These are phyloP conservation scores for Trematosphaeria pertusa DNA, from an alignment of 2,329 filamentous ascomycete genomes.

Conservation along the genomic window DNA sequence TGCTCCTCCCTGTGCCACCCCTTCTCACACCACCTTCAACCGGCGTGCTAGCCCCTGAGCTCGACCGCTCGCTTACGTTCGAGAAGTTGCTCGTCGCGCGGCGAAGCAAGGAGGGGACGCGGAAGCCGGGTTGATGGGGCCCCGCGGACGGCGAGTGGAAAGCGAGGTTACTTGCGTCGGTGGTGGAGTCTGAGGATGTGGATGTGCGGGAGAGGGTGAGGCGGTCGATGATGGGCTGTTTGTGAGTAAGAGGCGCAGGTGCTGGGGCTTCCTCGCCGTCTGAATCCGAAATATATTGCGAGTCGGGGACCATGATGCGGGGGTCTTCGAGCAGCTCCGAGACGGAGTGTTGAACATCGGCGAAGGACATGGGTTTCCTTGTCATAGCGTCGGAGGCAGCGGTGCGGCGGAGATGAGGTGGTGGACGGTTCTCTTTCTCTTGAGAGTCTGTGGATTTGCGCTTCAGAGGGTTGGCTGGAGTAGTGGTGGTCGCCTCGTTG, in stretches of 20 bases:
- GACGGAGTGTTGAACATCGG: conserved; percentile 82
- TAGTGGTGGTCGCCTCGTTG: conserved; percentile 12
- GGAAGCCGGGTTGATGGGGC: conserved; percentile 57
- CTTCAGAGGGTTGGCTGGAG: conserved; percentile 41
- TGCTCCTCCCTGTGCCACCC: conserved; percentile 64
- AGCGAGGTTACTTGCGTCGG: conserved; percentile 56
- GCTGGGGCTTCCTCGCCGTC: conserved; percentile 48
- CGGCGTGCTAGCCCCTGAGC: conserved; percentile 34
- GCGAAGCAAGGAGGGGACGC: conserved; percentile 73
- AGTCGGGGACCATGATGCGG: conserved; percentile 62
- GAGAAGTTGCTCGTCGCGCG: conserved; percentile 69
- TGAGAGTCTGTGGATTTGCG: conserved; percentile 52
- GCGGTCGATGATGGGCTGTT: conserved; percentile 70
- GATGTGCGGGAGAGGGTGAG: conserved; percentile 70
- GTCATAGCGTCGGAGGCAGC: conserved; percentile 59
- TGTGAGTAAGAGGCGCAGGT: conserved; percentile 47
- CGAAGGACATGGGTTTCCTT: conserved; percentile 74
- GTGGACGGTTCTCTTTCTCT: conserved; percentile 53
- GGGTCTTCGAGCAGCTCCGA: conserved; percentile 80
- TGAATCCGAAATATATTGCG: conserved; percentile 48
- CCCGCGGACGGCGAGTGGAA: conserved; percentile 59
- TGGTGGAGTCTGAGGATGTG: conserved; percentile 30
- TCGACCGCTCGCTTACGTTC: conserved; percentile 42
- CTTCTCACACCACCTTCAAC: conserved; percentile 50
- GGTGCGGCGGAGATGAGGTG: conserved; percentile 68